phyloP scores from a whole-genome alignment of 176 grass and related monocot species.

The Rhynchospora pubera region DNA sequence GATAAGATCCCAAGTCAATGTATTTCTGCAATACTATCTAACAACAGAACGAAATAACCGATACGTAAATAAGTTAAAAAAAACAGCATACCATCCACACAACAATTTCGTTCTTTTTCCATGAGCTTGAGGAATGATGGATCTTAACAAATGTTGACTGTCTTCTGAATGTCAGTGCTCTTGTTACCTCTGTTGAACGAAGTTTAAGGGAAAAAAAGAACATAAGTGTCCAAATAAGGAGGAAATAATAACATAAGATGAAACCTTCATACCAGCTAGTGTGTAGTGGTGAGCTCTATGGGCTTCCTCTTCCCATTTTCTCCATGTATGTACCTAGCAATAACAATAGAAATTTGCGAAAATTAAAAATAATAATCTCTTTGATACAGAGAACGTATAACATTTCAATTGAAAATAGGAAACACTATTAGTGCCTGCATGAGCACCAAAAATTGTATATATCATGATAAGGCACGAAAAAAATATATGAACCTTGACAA shows the following conservation, averaged over 20 bases:
- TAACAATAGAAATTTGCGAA: neutral
- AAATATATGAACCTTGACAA: slow-evolving; percentile 62
- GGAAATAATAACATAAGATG: neutral
- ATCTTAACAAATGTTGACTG: slow-evolving; percentile 83
- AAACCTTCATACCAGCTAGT: slow-evolving; percentile 49
- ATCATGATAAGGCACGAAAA: neutral
- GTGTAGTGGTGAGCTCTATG: slow-evolving; percentile 64
- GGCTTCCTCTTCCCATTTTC: slow-evolving; percentile 99
- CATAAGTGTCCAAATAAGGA: slow-evolving; percentile 1
- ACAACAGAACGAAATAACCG: neutral
- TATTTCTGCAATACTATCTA: neutral
- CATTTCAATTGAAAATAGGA: neutral
- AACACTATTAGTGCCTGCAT: neutral
- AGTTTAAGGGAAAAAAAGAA: neutral
- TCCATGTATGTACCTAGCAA: slow-evolving; percentile 81
- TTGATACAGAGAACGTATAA: slow-evolving; percentile 56
- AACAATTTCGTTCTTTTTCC: slow-evolving; percentile 60
- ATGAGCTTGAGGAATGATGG: slow-evolving; percentile 44
- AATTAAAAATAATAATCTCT: slow-evolving; percentile 30
- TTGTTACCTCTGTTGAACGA: slow-evolving; percentile 60
- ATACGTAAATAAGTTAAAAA: neutral
- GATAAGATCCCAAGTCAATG: slow-evolving; percentile 15
- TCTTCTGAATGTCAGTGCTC: slow-evolving; percentile 75
- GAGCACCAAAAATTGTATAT: neutral
- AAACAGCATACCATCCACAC: slow-evolving; percentile 70